Conservation (phyloP, 805 yeast species). For the Yarrowia sp. region DNA sequence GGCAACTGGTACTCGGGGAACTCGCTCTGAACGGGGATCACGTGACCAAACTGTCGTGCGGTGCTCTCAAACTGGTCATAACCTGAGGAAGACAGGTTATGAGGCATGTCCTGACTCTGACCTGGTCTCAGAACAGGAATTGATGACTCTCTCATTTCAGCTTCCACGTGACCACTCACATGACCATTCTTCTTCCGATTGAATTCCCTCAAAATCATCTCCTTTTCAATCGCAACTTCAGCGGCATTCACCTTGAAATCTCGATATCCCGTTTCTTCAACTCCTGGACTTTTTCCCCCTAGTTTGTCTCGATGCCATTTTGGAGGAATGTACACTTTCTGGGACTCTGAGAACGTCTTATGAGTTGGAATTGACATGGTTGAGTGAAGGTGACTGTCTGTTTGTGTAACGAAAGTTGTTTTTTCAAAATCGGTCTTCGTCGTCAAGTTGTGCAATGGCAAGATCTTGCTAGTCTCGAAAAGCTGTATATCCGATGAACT, state of each 20-base stretch:
- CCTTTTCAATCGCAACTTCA: slow-evolving; percentile 18
- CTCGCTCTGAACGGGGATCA: background rate
- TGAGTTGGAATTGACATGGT: slow-evolving; percentile 25
- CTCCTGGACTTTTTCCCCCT: background rate
- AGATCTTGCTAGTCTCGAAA: background rate
- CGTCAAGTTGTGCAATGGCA: background rate
- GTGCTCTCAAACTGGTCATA: background rate
- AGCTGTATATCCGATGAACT: slow-evolving; percentile 5
- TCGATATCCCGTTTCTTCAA: background rate
- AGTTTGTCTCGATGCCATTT: slow-evolving; percentile 32
- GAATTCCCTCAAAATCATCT: slow-evolving; percentile 29
- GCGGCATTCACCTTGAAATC: slow-evolving; percentile 17
- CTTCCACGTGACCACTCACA: background rate
- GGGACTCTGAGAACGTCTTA: slow-evolving; percentile 10
- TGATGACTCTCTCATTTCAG: background rate
- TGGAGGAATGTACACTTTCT: slow-evolving; percentile 37
- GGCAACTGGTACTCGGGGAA: slow-evolving; percentile 18
- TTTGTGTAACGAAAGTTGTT: too few species aligned
- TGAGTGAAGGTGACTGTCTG: background rate
- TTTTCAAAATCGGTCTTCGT: background rate
- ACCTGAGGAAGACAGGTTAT: background rate
- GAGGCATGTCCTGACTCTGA: too few species aligned
- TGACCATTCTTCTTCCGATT: background rate
- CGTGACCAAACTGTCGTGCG: background rate
- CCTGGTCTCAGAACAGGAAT: too few species aligned